Conservation (phyloP, 148 eudicot genomes). For the Camellia granthamiana region DNA sequence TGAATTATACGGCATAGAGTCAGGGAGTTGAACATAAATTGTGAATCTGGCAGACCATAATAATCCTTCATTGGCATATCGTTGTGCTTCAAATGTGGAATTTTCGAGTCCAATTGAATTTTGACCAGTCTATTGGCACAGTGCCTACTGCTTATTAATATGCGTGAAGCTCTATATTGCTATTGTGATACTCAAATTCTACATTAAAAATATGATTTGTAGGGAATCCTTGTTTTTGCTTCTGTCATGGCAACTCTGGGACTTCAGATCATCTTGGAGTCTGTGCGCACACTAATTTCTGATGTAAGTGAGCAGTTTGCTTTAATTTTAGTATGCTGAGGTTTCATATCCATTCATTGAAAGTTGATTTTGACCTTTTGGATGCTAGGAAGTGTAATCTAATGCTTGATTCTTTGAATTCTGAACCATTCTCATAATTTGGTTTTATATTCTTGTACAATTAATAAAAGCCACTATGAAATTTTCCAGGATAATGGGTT, state of each 20-base stretch:
- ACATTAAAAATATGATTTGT: conserved; percentile 9
- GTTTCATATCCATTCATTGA: neutral
- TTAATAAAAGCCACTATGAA: neutral
- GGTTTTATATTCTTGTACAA: neutral
- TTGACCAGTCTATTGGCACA: neutral
- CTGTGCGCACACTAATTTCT: conserved; percentile 51
- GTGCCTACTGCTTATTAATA: neutral
- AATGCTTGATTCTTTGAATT: neutral
- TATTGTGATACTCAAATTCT: neutral
- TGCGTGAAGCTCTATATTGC: neutral
- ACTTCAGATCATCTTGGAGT: conserved; percentile 72
- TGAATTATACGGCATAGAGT: neutral
- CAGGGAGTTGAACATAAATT: neutral
- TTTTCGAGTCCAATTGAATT: conserved; percentile 1
- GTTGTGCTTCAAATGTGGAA: neutral
- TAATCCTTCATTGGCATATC: neutral
- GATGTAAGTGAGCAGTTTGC: conserved; percentile 38
- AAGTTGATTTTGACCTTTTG: conserved; percentile 3
- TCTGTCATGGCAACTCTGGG: conserved; percentile 98
- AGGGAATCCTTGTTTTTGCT: conserved; percentile 95
- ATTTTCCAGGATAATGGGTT: conserved; percentile 44
- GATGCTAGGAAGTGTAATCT: neutral
- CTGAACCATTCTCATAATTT: neutral
- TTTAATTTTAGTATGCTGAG: neutral
- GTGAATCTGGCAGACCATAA: neutral